phyloP scores from a whole-genome alignment of 179 eudicot species.

The Drosera spatulata region DNA sequence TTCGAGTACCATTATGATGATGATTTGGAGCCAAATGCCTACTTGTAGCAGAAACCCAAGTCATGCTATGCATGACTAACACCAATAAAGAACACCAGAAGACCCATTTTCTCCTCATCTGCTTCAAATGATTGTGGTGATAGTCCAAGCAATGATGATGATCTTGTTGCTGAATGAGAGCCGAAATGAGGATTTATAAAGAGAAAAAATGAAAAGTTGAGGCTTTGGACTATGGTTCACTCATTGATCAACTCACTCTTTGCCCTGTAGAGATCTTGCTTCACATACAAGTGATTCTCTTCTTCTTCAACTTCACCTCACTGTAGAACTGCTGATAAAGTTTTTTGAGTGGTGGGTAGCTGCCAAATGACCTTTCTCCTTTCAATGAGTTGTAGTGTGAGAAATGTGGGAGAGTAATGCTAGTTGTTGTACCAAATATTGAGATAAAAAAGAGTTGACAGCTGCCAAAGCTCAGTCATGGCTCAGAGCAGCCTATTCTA shows the following conservation, averaged over 20 bases:
- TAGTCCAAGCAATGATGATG: no score
- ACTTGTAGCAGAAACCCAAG: conserved; percentile 40
- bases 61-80: conserved; percentile 26
- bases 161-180: background rate
- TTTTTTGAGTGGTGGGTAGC: no score
- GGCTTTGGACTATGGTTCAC: background rate
- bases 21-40: conserved; percentile 30
- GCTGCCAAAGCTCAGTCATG: no score
- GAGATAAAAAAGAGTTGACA: no score
- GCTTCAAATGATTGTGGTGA: background rate
- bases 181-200: background rate
- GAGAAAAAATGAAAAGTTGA: background rate
- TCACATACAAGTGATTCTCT: conserved; percentile 27
- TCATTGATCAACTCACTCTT: background rate
- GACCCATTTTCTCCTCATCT: background rate
- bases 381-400: no score
- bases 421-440: no score
- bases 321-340: background rate
- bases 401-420: no score
- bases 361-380: no score
- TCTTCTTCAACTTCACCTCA: background rate
- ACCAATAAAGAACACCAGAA: background rate
- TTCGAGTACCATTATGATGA: conserved; percentile 1
- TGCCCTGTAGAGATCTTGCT: conserved; percentile 18
- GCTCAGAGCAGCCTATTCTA: no score